These are phyloP conservation scores for Iris pallida DNA, from an alignment of 116 monocot genomes.

Conservation along the genomic window DNA sequence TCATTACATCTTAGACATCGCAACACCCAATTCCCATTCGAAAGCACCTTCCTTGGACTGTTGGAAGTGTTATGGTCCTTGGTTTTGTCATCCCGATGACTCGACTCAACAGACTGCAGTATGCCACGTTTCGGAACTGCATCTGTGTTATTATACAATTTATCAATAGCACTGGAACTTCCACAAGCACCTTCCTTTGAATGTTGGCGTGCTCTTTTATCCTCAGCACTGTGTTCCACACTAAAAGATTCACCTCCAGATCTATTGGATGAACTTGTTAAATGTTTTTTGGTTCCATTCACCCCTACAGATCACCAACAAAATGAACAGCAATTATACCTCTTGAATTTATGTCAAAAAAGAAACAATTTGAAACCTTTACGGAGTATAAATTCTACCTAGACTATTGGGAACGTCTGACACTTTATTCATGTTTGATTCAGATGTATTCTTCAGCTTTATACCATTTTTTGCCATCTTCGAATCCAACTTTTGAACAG, in stretches of 20 bases:
- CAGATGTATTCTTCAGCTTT: slow-evolving; percentile 11
- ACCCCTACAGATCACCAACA: slow-evolving; percentile 11
- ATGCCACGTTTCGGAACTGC: neutral
- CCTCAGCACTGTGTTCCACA: slow-evolving; percentile 5
- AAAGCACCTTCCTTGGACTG: slow-evolving; percentile 4
- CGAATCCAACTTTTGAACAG: slow-evolving; percentile 11
- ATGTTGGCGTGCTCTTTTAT: slow-evolving; percentile 11
- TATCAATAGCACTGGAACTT: neutral
- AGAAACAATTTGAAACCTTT: too few relatives aligned
- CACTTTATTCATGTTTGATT: slow-evolving; percentile 15
- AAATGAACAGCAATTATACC: neutral
- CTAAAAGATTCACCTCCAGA: slow-evolving; percentile 10
- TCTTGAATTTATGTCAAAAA: too few relatives aligned
- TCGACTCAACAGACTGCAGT: slow-evolving; percentile 4
- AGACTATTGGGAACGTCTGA: slow-evolving; percentile 4
- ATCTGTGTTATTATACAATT: slow-evolving; percentile 11
- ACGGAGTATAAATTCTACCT: neutral
- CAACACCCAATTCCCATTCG: neutral
- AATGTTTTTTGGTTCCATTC: slow-evolving; percentile 23
- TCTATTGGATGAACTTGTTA: slow-evolving; percentile 3
- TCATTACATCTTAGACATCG: slow-evolving; percentile 31
- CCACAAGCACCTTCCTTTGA: slow-evolving; percentile 6
- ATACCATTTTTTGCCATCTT: slow-evolving; percentile 7
- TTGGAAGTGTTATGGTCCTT: slow-evolving; percentile 7
- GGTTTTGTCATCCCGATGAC: slow-evolving; percentile 9